These are phyloP conservation scores for Naganishia kalamii DNA, from an alignment of 768 basidiomycete genomes.

Conservation along the genomic window DNA sequence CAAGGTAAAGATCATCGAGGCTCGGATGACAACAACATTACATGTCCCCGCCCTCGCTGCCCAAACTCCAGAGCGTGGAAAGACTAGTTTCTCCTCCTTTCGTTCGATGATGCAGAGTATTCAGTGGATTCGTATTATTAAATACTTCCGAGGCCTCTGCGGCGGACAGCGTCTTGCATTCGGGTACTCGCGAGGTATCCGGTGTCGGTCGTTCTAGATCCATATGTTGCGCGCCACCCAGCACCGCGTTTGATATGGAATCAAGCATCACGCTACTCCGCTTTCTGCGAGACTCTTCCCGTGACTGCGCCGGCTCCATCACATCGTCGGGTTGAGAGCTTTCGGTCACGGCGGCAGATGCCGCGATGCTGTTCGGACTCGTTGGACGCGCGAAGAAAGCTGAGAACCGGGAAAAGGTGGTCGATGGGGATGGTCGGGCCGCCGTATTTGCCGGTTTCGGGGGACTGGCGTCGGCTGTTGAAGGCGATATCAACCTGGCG, in stretches of 20 bases:
- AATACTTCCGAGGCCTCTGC: neutral
- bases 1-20: too few relatives aligned
- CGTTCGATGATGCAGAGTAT: neutral
- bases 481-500: too few relatives aligned
- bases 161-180: neutral
- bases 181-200: neutral
- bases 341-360: neutral
- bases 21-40: too few relatives aligned
- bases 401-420: neutral
- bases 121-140: neutral
- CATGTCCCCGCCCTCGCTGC: slow-evolving; percentile 2
- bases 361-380: neutral
- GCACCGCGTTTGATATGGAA: neutral
- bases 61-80: slow-evolving; percentile 14
- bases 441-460: neutral
- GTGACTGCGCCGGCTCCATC: too few relatives aligned
- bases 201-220: neutral
- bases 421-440: slow-evolving; percentile 3
- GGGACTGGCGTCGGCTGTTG: neutral
- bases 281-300: neutral
- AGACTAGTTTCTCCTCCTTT: neutral
- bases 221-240: neutral
- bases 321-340: neutral
- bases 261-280: neutral
- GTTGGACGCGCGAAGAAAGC: neutral